phyloP scores from a whole-genome alignment of 108 stramenopile genomes.

The Fistulifera solaris region DNA sequence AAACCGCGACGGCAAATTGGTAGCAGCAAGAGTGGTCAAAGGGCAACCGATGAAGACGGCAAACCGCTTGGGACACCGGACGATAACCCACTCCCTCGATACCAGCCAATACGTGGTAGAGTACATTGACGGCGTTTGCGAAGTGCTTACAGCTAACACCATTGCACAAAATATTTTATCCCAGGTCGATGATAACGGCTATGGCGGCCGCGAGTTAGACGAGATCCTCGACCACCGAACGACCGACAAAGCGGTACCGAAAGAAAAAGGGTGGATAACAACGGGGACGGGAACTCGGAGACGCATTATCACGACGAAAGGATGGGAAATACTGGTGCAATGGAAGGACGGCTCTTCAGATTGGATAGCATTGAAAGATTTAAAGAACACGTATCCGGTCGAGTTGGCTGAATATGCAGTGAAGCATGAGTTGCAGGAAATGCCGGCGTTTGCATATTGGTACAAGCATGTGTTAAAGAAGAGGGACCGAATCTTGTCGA shows the following conservation, averaged over 20 bases:
- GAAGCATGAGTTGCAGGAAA: conserved; percentile 8
- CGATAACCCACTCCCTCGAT: conserved; percentile 21
- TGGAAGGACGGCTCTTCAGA: conserved; percentile 26
- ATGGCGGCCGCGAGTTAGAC: conserved; percentile 4
- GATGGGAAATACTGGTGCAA: conserved; percentile 34
- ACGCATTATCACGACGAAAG: conserved; percentile 23
- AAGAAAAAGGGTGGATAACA: conserved; percentile 2
- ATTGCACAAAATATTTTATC: conserved; percentile 22
- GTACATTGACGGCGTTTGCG: conserved; percentile 24
- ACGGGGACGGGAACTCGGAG: background rate
- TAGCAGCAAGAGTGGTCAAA: conserved; percentile 9
- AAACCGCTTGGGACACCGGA: conserved; percentile 18
- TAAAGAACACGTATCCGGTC: conserved; percentile 21
- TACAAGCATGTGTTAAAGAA: conserved; percentile 12
- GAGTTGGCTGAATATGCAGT: conserved; percentile 18
- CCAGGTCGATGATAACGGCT: conserved; percentile 13
- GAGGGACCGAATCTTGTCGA: conserved; percentile 14
- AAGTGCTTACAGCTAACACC: conserved; percentile 17
- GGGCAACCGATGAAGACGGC: conserved; percentile 20
- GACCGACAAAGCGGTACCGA: conserved; percentile 1
- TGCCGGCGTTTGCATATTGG: conserved; percentile 30
- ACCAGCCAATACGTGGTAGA: conserved; percentile 22
- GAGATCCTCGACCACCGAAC: conserved; percentile 23
- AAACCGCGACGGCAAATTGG: conserved; percentile 4
- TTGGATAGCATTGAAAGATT: conserved; percentile 12